A percentile compares a stretch with the other conserved stretches of the same genome.
These are phyloP conservation scores for Floccularia luteovirens DNA, from an alignment of 768 basidiomycete species.

Conservation along the genomic window DNA sequence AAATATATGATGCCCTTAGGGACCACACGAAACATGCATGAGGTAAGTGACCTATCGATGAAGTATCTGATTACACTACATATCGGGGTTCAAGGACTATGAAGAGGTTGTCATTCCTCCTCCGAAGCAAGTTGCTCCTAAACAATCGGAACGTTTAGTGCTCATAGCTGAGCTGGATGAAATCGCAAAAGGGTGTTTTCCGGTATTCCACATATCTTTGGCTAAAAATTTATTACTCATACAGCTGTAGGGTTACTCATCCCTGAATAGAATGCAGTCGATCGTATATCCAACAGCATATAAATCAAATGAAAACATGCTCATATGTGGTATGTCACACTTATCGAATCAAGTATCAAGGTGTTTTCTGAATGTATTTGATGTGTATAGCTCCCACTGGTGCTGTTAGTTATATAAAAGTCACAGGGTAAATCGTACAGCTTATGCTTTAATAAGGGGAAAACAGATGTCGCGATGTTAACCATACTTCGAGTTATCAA, in stretches of 20 bases:
- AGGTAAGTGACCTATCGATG: slow-evolving; percentile 37
- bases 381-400: slow-evolving; percentile 80
- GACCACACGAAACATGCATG: slow-evolving; percentile 57
- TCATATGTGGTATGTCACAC: slow-evolving; percentile 68
- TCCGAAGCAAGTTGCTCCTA: slow-evolving; percentile 68
- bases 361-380: not conserved
- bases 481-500: slow-evolving; percentile 83
- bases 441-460: slow-evolving; percentile 54
- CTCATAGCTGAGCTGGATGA: slow-evolving; percentile 66
- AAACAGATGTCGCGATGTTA: slow-evolving; percentile 98
- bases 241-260: slow-evolving; percentile 62
- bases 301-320: slow-evolving; percentile 92
- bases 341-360: slow-evolving; percentile 1
- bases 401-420: slow-evolving; percentile 78
- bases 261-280: slow-evolving; percentile 91
- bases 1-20: slow-evolving; percentile 81
- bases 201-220: slow-evolving; percentile 34
- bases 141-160: slow-evolving; percentile 62
- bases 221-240: not conserved
- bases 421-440: slow-evolving; percentile 7
- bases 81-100: slow-evolving; percentile 59
- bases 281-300: slow-evolving; percentile 93
- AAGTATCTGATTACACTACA: slow-evolving; percentile 1
- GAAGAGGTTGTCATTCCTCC: slow-evolving; percentile 92
- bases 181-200: slow-evolving; percentile 76